These are phyloP conservation scores for Candida pseudoviswanathii DNA, from an alignment of 1,139 yeast species.

Conservation along the genomic window DNA sequence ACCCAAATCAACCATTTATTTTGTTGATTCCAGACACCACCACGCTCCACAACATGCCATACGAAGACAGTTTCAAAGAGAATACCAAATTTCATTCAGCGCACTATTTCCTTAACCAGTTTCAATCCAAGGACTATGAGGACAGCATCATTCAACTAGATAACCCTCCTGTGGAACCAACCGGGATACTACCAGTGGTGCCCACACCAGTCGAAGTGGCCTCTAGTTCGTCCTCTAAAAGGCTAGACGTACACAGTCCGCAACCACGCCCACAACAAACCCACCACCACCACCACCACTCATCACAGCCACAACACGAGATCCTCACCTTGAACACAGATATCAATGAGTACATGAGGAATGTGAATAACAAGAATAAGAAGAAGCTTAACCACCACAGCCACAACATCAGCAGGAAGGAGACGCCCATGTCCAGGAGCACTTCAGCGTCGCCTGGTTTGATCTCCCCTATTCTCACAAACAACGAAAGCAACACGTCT, in stretches of 20 bases:
- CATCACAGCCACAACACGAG: background rate
- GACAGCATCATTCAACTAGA: conserved; percentile 20
- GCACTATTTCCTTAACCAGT: conserved; percentile 32
- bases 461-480: conserved; percentile 4
- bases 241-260: background rate
- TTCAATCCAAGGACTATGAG: conserved; percentile 27
- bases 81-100: conserved; percentile 6
- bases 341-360: background rate
- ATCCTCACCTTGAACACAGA: background rate
- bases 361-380: background rate
- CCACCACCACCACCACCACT: background rate
- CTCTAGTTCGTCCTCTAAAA: background rate
- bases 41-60: conserved; percentile 1
- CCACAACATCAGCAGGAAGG: background rate
- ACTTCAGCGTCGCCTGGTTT: conserved; percentile 3
- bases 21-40: background rate
- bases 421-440: background rate
- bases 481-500: background rate
- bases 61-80: background rate
- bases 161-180: conserved; percentile 1
- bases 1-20: no score
- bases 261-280: background rate
- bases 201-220: background rate
- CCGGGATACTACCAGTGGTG: background rate
- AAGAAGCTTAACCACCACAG: background rate